These are phyloP conservation scores for Apostasia shenzhenica DNA, from an alignment of 106 monocot genomes.

Conservation along the genomic window DNA sequence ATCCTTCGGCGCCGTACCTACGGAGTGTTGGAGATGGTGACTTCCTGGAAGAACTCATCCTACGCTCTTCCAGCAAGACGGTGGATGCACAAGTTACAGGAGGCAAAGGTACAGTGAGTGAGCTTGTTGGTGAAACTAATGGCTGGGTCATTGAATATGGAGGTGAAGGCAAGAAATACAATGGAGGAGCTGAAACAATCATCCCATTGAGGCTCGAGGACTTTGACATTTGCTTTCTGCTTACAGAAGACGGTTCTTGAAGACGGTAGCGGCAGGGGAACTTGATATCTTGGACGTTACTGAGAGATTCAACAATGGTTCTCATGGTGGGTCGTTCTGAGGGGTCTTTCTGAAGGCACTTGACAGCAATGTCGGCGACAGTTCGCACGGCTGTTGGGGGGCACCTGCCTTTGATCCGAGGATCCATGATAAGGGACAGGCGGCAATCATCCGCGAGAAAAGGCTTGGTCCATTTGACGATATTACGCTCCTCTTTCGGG, in stretches of 20 bases:
- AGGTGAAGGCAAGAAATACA: constrained; percentile 26
- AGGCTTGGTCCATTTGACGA: constrained; percentile 49
- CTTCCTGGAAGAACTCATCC: constrained; percentile 20
- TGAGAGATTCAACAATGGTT: constrained; percentile 29
- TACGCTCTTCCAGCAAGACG: constrained; percentile 32
- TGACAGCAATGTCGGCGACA: constrained; percentile 38
- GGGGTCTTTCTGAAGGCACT: constrained; percentile 42
- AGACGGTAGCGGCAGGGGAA: constrained; percentile 33
- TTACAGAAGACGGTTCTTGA: constrained; percentile 30
- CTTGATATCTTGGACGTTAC: constrained; percentile 43
- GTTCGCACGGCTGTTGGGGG: constrained; percentile 35
- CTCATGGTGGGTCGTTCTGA: constrained; percentile 53
- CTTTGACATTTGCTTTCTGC: constrained; percentile 34
- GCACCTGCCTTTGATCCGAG: constrained; percentile 37
- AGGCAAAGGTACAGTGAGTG: constrained; percentile 27
- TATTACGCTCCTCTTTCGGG: constrained; percentile 44
- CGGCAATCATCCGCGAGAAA: constrained; percentile 47
- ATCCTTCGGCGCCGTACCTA: constrained; percentile 56
- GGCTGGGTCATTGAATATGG: constrained; percentile 15
- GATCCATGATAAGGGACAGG: constrained; percentile 43
- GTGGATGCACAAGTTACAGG: constrained; percentile 51
- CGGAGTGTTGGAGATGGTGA: constrained; percentile 18
- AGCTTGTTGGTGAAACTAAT: constrained; percentile 39
- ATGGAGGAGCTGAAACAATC: constrained; percentile 4
- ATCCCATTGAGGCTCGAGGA: constrained; percentile 45